These are phyloP conservation scores for Mucor circinelloides DNA, from an alignment of 371 early-diverging fungal species.

Conservation along the genomic window DNA sequence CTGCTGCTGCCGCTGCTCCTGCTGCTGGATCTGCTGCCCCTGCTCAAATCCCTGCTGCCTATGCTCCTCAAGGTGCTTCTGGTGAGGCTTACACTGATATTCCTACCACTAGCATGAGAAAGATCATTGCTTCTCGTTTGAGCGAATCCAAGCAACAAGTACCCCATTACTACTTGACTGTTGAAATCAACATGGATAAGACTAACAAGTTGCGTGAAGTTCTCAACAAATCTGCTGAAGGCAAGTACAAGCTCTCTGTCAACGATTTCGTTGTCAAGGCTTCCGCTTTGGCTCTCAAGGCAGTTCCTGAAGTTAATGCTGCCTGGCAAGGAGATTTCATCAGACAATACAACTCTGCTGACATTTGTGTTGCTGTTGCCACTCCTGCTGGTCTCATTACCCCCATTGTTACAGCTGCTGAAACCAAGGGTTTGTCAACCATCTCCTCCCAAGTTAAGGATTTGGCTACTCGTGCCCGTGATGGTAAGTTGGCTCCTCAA, in stretches of 20 bases:
- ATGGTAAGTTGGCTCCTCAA: constrained; percentile 88
- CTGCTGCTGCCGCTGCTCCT: constrained; percentile 16
- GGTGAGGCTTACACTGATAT: constrained; percentile 77
- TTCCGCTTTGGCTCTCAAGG: constrained; percentile 85
- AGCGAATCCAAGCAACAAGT: constrained; percentile 84
- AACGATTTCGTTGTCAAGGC: constrained; percentile 99
- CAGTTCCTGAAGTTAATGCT: constrained; percentile 96
- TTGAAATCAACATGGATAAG: constrained; percentile 90
- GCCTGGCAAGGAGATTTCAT: constrained; percentile 95
- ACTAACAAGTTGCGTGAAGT: constrained; percentile 84
- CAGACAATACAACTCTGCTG: constrained; percentile 90
- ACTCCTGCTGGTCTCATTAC: constrained; percentile 96
- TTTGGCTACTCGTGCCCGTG: constrained; percentile 86
- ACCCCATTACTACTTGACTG: constrained; percentile 97
- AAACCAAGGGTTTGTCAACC: constrained; percentile 84
- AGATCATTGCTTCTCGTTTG: constrained; percentile 84
- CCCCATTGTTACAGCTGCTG: constrained; percentile 88
- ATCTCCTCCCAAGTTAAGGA: constrained; percentile 89
- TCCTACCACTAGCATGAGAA: constrained; percentile 92
- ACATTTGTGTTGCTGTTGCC: constrained; percentile 95
- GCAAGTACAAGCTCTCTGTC: constrained; percentile 94
- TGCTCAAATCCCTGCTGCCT: constrained; percentile 45
- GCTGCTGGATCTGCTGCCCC: constrained; percentile 39
- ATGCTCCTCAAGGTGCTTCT: constrained; percentile 56
- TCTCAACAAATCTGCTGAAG: constrained; percentile 85